phyloP scores from a whole-genome alignment of 225 moss, liverwort and hornwort genomes.

The Anthoceros angustus region DNA sequence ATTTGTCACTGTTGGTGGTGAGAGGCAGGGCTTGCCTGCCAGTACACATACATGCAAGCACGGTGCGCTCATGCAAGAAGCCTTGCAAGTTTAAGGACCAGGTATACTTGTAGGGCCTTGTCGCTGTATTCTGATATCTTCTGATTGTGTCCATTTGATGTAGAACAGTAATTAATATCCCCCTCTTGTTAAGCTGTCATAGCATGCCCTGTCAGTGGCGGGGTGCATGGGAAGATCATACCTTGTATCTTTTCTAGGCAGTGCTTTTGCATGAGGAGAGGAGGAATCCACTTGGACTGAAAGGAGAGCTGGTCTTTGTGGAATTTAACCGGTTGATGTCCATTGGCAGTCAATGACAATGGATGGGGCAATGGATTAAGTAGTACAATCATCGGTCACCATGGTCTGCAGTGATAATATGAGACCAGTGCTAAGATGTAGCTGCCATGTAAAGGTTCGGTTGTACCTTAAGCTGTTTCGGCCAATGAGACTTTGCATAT shows the following conservation, averaged over 20 bases:
- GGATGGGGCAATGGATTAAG: conserved; percentile 2
- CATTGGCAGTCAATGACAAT: conserved; percentile 20
- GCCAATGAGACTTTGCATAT: conserved; percentile 26
- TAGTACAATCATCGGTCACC: background rate
- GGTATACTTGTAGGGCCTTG: background rate
- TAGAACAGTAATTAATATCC: conserved; percentile 33
- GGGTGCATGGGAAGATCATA: conserved; percentile 18
- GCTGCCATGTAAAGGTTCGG: conserved; percentile 44
- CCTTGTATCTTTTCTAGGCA: conserved; percentile 17
- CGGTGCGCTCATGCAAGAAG: conserved; percentile 19
- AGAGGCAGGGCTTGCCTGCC: conserved; percentile 13
- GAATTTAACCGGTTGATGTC: conserved; percentile 22
- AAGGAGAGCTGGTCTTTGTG: conserved; percentile 27
- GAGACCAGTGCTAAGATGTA: conserved; percentile 27
- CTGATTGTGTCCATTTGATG: conserved; percentile 21
- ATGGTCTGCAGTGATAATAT: conserved; percentile 7
- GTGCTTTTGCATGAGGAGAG: conserved; percentile 22
- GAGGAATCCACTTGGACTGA: conserved; percentile 25
- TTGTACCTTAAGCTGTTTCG: conserved; percentile 42
- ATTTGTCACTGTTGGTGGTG: conserved; percentile 15
- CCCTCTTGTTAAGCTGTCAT: conserved; percentile 30
- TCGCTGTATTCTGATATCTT: conserved; percentile 23
- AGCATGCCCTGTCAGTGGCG: conserved; percentile 29
- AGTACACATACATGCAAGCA: conserved; percentile 17
- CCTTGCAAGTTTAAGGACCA: conserved; percentile 19